Base-by-base conservation (phyloP, 331 rosid species). In the Phaseolus coccineus region DNA sequence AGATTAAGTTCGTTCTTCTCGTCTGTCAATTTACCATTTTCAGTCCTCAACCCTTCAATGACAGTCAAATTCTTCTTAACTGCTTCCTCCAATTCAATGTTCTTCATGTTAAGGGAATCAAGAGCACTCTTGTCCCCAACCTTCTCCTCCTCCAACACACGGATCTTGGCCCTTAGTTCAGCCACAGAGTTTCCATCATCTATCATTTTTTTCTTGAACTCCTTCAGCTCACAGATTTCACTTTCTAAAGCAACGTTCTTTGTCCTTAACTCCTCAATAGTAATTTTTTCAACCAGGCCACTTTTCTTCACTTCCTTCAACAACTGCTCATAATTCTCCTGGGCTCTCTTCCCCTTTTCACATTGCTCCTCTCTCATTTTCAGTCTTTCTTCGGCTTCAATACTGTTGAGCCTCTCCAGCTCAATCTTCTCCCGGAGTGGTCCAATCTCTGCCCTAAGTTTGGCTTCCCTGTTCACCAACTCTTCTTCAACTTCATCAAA, bases 401-500 rank as follows among this genome's bases (percentile, higher is more conserved):
- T 33, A 19, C 13, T 57, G 0, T 50, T 77, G 19, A 66, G 42
- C 16, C 63, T 81, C 37, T 11, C 80, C 3, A 58, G 2, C 62
- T 67, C 67, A n/a, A 15, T 22, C 40, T 58, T 68, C 4, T 27
- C 73, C 4, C 3, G 59, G 14, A 70, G 59, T 4, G 24, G 33
- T 19, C 7, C 69, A 12, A 59, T 44, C 6, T 82, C 63, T 0
- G 42, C 63, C 13, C 82, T 40, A 74, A 80, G 47, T 3, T 15
- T 66, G 2, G 46, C 71, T n/a, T 87, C 94, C 59, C 75, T 80
- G 0, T 56, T 70, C 2, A 83, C 70, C 30, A 90, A 55, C 51
- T 71, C 79, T 63, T 61, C 76, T n/a, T 87, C 89, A 16, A 82
- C 82, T 1, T n/a, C 14, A 9, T 86, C 90, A 59, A 63, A 87